Base-by-base conservation (phyloP, 139 green algal genomes). In the Diplosphaera chodatii region DNA sequence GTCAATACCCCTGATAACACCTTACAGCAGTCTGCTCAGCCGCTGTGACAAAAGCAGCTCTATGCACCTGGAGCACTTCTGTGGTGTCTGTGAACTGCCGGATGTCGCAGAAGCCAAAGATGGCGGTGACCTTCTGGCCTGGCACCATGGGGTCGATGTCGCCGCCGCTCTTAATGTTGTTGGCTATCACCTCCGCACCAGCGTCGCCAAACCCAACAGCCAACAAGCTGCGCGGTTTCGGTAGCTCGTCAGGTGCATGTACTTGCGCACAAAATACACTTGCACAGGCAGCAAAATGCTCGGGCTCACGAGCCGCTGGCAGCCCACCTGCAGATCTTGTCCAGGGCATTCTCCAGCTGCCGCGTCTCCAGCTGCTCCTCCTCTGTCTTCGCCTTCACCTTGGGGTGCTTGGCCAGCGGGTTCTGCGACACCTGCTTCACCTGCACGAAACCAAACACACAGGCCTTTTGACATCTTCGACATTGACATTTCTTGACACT, bases 41-140 rank as follows among this genome's bases (percentile, higher is more conserved):
- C n/a, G n/a, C n/a, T n/a, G n/a, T n/a, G n/a, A n/a, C n/a, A n/a
- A n/a, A n/a, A n/a, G n/a, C n/a, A n/a, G n/a, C n/a, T 10, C 10
- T 6, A 20, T 10, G 6, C 40, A 73, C 76, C 66, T 83, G 74
- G 70, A 98, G 78, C 66, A 98, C 89, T 80, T 98, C 94, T 0
- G 94, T 98, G 25, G 90, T 83, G 69, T 98, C 93, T 0, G 94
- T 98, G 86, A 98, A 98, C 40, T 86, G 77, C 6, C 93, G 84
- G 76, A 98, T 97, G 84, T 98, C 94, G 79, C 94, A 98, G 82
- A 98, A 98, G 1, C 93, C 93, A 79, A 97, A 98, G 34, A 98
- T 91, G 27, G 91, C 94, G 18, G 85, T 37, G 55, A 92, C 78
- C 84, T 89, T 92, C 21, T 87, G 80, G 37, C 94, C 94, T 21